Conservation (phyloP, 768 basidiomycete species). For the Royoungia palumana region DNA sequence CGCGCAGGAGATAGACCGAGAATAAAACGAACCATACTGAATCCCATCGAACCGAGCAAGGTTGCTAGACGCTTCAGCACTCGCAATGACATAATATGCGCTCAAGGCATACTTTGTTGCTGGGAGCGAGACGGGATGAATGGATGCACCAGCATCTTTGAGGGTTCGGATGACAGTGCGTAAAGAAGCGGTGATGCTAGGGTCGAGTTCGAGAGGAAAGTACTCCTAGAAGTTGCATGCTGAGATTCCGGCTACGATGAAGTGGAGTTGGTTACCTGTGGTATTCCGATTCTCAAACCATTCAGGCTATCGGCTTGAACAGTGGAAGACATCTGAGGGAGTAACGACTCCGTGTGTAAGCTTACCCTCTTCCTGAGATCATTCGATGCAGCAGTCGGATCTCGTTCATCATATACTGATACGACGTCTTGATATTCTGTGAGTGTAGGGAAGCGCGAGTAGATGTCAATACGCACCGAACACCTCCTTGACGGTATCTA, state of each 20-base stretch:
- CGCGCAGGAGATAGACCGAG: background rate
- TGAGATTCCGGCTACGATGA: background rate
- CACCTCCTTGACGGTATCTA: constrained; percentile 47
- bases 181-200: constrained; percentile 42
- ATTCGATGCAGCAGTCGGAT: constrained; percentile 66
- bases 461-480: constrained; percentile 49
- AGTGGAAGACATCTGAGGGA: background rate
- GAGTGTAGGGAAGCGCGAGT: background rate
- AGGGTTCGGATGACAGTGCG: constrained; percentile 45
- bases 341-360: constrained; percentile 17
- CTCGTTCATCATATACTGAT: constrained; percentile 54
- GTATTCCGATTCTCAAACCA: constrained; percentile 71
- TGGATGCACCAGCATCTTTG: constrained; percentile 52
- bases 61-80: constrained; percentile 91
- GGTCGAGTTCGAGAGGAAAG: constrained; percentile 67
- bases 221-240: constrained; percentile 51
- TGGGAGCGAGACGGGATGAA: constrained; percentile 75
- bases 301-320: constrained; percentile 28
- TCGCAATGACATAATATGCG: constrained; percentile 94
- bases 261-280: constrained; percentile 46
- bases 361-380: constrained; percentile 37
- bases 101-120: constrained; percentile 70
- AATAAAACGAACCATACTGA: constrained; percentile 60
- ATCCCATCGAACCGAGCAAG: constrained; percentile 88
- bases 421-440: constrained; percentile 28